A percentile compares a stretch with the other conserved stretches of the same genome.
phyloP scores from a whole-genome alignment of 352 stramenopile genomes.

The Phytophthora vignae region DNA sequence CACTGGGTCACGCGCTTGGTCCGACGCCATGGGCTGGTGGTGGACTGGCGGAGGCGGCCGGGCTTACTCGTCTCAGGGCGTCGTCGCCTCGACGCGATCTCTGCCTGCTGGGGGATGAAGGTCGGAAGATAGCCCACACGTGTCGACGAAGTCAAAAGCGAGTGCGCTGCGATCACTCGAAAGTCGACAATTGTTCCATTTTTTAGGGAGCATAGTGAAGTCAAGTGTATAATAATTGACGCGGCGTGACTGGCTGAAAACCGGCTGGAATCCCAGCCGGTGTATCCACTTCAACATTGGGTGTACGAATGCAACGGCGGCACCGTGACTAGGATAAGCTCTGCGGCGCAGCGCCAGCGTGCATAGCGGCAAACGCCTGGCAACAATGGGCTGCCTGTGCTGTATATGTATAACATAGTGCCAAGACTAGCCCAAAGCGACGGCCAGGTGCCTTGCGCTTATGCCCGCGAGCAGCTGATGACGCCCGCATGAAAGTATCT shows the following conservation, averaged over 20 bases:
- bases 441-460: background rate
- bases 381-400: too few relatives aligned
- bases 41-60: background rate
- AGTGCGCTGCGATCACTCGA: background rate
- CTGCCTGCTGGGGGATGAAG: background rate
- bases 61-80: conserved; percentile 2
- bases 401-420: background rate
- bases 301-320: background rate
- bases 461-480: conserved; percentile 3
- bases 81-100: background rate
- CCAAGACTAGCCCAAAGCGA: background rate
- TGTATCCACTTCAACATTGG: conserved; percentile 1
- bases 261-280: background rate
- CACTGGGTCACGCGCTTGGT: conserved; percentile 5
- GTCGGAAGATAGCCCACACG: conserved; percentile 6
- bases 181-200: background rate
- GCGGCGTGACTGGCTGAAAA: background rate
- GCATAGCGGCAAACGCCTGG: too few relatives aligned
- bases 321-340: too few relatives aligned
- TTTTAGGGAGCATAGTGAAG: too few relatives aligned
- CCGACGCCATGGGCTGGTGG: conserved; percentile 1
- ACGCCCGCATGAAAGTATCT: conserved; percentile 3
- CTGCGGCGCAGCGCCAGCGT: too few relatives aligned
- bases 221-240: too few relatives aligned
- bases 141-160: background rate